phyloP scores from a whole-genome alignment of 139 green algal genomes.

The Chara braunii region DNA sequence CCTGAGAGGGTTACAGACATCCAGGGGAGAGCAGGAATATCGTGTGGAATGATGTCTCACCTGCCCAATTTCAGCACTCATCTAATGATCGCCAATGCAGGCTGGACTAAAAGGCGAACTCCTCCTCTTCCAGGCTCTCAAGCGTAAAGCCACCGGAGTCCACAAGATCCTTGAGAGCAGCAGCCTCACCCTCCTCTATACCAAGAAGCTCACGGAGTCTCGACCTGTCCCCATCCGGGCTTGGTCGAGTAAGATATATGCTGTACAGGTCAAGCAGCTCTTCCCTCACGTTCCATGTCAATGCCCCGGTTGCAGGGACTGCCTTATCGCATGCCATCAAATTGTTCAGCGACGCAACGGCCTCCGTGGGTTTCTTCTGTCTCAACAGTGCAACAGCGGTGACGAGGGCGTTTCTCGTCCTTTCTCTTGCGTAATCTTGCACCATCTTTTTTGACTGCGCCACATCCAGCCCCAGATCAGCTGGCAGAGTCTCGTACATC shows the following conservation, averaged over 20 bases:
- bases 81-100: too few species aligned
- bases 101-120: conserved; percentile 26
- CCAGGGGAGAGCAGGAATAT: too few species aligned
- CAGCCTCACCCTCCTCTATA: conserved; percentile 20
- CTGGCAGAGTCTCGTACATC: conserved; percentile 62
- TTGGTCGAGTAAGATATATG: conserved; percentile 47
- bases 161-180: conserved; percentile 17
- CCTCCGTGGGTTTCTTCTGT: conserved; percentile 59
- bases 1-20: too few species aligned
- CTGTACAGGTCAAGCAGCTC: conserved; percentile 82
- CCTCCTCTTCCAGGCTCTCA: conserved; percentile 23
- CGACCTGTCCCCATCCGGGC: not conserved
- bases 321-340: conserved; percentile 42
- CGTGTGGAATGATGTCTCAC: too few species aligned
- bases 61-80: too few species aligned
- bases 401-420: conserved; percentile 72
- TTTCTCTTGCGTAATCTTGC: conserved; percentile 43
- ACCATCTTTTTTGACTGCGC: conserved; percentile 48
- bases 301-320: conserved; percentile 46
- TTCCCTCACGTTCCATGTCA: conserved; percentile 36
- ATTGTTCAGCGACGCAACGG: conserved; percentile 24
- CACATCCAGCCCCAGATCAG: conserved; percentile 53
- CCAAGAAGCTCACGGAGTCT: conserved; percentile 18
- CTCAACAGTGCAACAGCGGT: conserved; percentile 50
- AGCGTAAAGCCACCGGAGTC: conserved; percentile 11